A percentile compares a stretch with the other conserved stretches of the same genome.
phyloP scores from a whole-genome alignment of 2,329 filamentous ascomycete species.

The Rutstroemia sp. region DNA sequence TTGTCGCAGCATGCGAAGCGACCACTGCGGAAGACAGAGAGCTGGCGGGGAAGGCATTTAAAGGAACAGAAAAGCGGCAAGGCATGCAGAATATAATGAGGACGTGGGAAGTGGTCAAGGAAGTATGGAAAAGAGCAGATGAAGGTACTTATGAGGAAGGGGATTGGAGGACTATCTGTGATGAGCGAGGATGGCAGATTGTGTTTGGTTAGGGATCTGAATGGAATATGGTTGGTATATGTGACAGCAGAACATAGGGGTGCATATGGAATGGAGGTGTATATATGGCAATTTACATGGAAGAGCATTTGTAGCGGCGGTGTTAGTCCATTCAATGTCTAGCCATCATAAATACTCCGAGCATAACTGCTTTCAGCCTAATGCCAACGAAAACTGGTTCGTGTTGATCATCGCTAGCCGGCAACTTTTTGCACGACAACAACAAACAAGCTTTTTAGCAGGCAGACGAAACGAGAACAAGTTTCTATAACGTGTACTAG shows the following conservation, averaged over 20 bases:
- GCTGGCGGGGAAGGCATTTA: constrained; percentile 44
- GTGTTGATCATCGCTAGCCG: no score
- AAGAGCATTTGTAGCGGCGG: no score
- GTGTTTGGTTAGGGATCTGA: constrained; percentile 41
- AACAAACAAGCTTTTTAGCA: no score
- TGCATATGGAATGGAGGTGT: not conserved
- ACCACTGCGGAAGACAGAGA: constrained; percentile 40
- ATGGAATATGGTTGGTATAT: no score
- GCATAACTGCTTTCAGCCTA: no score
- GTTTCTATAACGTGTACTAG: no score
- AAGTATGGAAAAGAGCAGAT: constrained; percentile 52
- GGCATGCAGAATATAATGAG: constrained; percentile 59
- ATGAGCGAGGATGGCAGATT: constrained; percentile 50
- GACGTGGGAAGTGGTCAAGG: constrained; percentile 52
- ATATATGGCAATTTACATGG: not conserved
- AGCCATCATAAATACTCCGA: no score
- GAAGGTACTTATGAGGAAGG: constrained; percentile 9
- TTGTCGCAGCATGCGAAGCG: constrained; percentile 55
- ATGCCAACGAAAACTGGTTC: no score
- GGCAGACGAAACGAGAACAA: no score
- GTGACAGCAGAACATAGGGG: not conserved
- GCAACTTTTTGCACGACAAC: no score
- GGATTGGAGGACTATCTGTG: constrained; percentile 46
- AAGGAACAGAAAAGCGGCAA: constrained; percentile 46
- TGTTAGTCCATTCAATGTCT: no score